These are phyloP conservation scores for Saccharomycopsis javanensis DNA, from an alignment of 805 yeast genomes.

Conservation along the genomic window DNA sequence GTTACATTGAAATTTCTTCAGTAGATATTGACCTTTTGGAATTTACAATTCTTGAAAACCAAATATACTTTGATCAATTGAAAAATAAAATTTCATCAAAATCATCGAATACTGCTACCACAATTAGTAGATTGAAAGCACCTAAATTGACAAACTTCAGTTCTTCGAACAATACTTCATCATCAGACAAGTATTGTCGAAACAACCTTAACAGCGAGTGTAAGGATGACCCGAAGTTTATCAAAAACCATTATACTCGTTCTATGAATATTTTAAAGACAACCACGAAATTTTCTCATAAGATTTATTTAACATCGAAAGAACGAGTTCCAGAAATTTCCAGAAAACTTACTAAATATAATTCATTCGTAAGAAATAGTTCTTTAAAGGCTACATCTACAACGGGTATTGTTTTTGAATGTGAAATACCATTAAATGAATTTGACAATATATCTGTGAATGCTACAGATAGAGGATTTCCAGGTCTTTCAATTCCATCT, in stretches of 20 bases:
- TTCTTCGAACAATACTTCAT: background rate
- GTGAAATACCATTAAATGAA: conserved; percentile 7
- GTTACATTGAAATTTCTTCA: background rate
- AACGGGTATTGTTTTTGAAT: conserved; percentile 1
- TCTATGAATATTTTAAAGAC: background rate
- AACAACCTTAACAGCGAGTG: background rate
- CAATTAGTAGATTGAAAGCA: background rate
- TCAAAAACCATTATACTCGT: background rate
- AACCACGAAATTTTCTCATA: background rate
- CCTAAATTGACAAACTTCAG: background rate
- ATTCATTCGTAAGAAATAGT: background rate
- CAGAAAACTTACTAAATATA: background rate
- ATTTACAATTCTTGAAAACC: conserved; percentile 6
- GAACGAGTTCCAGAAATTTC: background rate
- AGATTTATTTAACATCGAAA: background rate
- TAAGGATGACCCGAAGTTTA: background rate
- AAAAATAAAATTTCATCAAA: background rate
- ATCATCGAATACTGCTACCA: background rate
- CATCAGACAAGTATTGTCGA: background rate
- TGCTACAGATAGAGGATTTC: background rate
- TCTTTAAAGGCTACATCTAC: background rate
- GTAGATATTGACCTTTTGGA: conserved; percentile 8
- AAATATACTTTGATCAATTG: background rate
- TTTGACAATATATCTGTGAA: conserved; percentile 1
- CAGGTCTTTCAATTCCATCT: conserved; percentile 3